Evolutionary conservation across 2,329 filamentous ascomycete species (phyloP).

Genomic region (Fusarium robinianum): DNA sequence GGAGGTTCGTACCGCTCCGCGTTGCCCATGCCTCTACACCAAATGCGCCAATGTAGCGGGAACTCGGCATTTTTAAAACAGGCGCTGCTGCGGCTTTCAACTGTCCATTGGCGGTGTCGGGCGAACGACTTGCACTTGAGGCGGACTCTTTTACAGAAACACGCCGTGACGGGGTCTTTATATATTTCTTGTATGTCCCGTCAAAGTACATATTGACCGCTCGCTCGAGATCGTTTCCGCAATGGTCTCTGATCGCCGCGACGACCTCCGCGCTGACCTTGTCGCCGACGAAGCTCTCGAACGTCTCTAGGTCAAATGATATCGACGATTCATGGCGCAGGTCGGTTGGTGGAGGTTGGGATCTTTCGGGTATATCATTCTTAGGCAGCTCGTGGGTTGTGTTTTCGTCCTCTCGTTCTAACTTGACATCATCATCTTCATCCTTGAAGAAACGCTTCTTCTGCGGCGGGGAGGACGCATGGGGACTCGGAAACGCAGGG

Average conservation of each 20-base stretch:
- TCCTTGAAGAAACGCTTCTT: conserved; percentile 36
- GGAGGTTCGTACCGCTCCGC: conserved; percentile 72
- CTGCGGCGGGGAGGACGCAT: conserved; percentile 31
- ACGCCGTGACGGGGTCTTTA: conserved; percentile 36
- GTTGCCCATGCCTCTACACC: conserved; percentile 93
- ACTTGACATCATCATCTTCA: too few species aligned
- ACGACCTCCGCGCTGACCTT: conserved; percentile 56
- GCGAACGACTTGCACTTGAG: conserved; percentile 11
- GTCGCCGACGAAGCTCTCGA: conserved; percentile 64
- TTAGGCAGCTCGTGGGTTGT: conserved; percentile 19
- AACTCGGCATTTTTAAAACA: conserved; percentile 43
- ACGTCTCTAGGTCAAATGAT: conserved; percentile 60
- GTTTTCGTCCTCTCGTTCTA: too few species aligned
- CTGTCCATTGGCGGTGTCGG: conserved; percentile 12
- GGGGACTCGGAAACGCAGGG: conserved; percentile 30
- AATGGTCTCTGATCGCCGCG: conserved; percentile 56
- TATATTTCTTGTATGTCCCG: conserved; percentile 64
- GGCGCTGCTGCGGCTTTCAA: conserved; percentile 15
- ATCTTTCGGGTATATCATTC: conserved; percentile 16
- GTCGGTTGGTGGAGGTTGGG: conserved; percentile 11
- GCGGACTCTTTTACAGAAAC: conserved; percentile 9
- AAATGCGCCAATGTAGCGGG: conserved; percentile 86
- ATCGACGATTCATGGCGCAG: conserved; percentile 35
- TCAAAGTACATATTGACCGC: conserved; percentile 74
- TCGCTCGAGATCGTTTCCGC: conserved; percentile 61